Percentiles rank a stretch among this genome's conserved stretches.
These are phyloP conservation scores for Cutaneotrichosporon curvatum DNA, from an alignment of 1,284 basidiomycete genomes.

Conservation along the genomic window DNA sequence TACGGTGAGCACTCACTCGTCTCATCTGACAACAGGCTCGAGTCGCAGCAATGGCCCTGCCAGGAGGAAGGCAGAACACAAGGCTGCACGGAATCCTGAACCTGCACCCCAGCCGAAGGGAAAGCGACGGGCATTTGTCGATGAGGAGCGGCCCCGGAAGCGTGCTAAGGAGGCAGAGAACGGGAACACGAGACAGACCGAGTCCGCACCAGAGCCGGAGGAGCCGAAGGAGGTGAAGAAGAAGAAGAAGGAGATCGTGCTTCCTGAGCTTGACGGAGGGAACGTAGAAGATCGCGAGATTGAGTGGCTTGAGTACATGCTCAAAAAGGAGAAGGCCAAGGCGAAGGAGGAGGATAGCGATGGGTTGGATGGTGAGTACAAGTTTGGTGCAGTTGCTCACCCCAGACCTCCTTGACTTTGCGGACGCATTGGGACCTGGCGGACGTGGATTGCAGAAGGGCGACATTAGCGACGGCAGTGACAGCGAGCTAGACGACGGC, in stretches of 20 bases:
- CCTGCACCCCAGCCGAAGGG: constrained; percentile 27
- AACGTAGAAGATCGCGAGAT: constrained; percentile 70
- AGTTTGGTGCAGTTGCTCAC: constrained; percentile 23
- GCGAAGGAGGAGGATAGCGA: constrained; percentile 43
- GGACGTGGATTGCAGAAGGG: constrained; percentile 11
- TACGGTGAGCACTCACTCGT: constrained; percentile 20
- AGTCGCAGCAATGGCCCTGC: neutral
- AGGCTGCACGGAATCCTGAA: constrained; percentile 17
- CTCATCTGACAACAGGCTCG: constrained; percentile 1
- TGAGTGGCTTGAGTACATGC: constrained; percentile 63
- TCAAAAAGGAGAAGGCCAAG: constrained; percentile 50
- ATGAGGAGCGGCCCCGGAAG: constrained; percentile 35
- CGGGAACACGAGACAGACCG: constrained; percentile 12
- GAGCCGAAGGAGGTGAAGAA: constrained; percentile 22
- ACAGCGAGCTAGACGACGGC: constrained; percentile 1
- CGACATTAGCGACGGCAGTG: constrained; percentile 7
- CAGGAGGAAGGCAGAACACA: constrained; percentile 12
- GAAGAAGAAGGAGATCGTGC: constrained; percentile 35
- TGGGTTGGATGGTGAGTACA: constrained; percentile 57
- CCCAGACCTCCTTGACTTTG: constrained; percentile 51
- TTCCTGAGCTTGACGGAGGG: constrained; percentile 7
- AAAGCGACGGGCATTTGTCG: neutral
- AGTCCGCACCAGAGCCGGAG: constrained; percentile 7
- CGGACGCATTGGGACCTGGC: constrained; percentile 39
- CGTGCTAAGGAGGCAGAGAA: constrained; percentile 7